Evolutionary conservation across 2,329 filamentous ascomycete genomes (phyloP).

Genomic region (Beauveria sp.): DNA sequence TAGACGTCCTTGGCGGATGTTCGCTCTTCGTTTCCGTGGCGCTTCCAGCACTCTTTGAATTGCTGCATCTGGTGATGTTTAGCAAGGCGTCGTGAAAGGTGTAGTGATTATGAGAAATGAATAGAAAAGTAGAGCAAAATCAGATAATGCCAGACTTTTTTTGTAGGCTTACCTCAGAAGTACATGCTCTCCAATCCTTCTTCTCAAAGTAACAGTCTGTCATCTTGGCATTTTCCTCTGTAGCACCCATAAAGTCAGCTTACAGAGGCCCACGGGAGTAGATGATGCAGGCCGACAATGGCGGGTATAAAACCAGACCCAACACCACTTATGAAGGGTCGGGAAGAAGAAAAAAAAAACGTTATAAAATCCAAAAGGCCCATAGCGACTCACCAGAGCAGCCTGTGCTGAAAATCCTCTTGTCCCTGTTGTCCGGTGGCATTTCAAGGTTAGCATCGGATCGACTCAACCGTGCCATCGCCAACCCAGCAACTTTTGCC

Average conservation of each 20-base stretch:
- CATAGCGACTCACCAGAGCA: conserved; percentile 60
- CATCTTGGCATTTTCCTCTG: conserved; percentile 82
- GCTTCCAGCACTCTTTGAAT: conserved; percentile 88
- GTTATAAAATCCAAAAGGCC: neutral
- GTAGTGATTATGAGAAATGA: neutral
- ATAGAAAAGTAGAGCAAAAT: neutral
- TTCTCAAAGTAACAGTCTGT: conserved; percentile 95
- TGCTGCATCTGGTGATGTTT: conserved; percentile 63
- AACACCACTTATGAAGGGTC: neutral
- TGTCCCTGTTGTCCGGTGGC: conserved; percentile 60
- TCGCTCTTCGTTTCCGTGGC: conserved; percentile 75
- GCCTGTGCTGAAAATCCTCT: conserved; percentile 93
- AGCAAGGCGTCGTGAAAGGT: neutral
- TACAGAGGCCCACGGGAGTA: neutral
- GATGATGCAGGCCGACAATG: neutral
- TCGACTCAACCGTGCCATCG: neutral
- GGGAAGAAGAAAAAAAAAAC: neutral
- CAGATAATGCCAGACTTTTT: neutral
- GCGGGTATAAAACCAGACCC: neutral
- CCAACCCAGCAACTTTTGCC: neutral
- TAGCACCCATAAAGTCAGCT: neutral
- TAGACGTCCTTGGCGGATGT: conserved; percentile 65
- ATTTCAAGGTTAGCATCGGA: conserved; percentile 19
- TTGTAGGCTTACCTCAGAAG: conserved; percentile 63
- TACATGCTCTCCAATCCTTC: conserved; percentile 90